Base-by-base conservation (phyloP, 441 rosid genomes). In the Dalechampia spathulata region DNA sequence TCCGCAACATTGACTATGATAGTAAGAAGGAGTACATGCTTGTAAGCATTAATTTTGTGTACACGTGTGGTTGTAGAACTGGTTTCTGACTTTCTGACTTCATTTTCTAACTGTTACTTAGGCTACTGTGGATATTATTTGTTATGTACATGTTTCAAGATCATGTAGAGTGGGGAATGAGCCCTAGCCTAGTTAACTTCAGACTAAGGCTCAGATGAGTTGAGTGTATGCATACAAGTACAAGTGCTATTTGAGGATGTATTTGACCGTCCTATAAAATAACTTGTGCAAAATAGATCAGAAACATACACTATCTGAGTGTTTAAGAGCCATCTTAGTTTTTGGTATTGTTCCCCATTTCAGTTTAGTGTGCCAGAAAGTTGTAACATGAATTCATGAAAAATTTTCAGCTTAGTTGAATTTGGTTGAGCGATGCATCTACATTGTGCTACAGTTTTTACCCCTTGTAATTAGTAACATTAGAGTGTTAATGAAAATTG, bases 1-100 rank as follows among this genome's bases (percentile, higher is more conserved):
- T 83, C 23, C 83, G 78, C 37, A 72, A 74, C 55, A 67, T 87
- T 61, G 87, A 88, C 55, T 91, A 79, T 73, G 80, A 80, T 70
- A 62, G 68, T 25, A 83, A 67, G 72, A 86, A 78, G 74, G 74
- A 76, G 50, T 87, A 91, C 72, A 62, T 80, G 58, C 75, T 88
- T 58, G 96, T 86, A 81, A 86, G 92, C 52, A 55, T 55, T 20
- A 26, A 22, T 15, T 36, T 11, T 57, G 7, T 45, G 21, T 53
- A 9, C 45, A 52, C 19, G 42, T 34, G n/a, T 50, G 49, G n/a
- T n/a, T 55, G 52, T 32, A 40, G 23, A 16, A 21, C 19, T n/a
- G 37, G 30, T 25, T 17, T 40, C 5, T 44, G 7, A 2, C 8
- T 30, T 30, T 30, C 4, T 3, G 4, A 30, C 8, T 30, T 30